Evolutionary conservation across 805 yeast species (phyloP).

Genomic region (Metschnikowia colocasiae): DNA sequence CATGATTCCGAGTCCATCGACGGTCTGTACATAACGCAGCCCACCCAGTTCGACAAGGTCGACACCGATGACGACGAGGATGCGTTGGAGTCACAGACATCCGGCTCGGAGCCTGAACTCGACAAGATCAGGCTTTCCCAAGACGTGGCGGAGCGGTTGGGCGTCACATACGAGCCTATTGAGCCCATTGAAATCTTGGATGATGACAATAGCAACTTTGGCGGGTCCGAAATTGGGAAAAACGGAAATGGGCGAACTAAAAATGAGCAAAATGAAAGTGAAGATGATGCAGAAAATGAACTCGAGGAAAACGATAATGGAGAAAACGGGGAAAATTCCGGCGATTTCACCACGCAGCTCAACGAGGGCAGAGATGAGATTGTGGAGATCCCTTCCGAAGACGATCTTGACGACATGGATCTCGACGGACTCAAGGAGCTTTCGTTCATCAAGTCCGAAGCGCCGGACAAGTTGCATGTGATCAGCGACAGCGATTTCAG

Average conservation of each 20-base stretch:
- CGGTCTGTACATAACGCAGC: slow-evolving; percentile 14
- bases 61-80: slow-evolving; percentile 14
- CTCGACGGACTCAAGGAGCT: slow-evolving; percentile 13
- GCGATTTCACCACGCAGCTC: slow-evolving; percentile 36
- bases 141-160: slow-evolving; percentile 31
- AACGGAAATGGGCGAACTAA: neutral
- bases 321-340: slow-evolving; percentile 3
- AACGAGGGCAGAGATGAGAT: slow-evolving; percentile 40
- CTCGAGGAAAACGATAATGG: neutral
- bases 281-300: neutral
- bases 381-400: slow-evolving; percentile 37
- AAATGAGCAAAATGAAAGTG: neutral
- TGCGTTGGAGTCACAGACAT: slow-evolving; percentile 4
- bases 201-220: slow-evolving; percentile 23
- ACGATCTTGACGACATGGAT: slow-evolving; percentile 23
- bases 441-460: slow-evolving; percentile 11
- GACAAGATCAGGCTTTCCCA: slow-evolving; percentile 30
- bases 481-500: slow-evolving; percentile 23
- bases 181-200: slow-evolving; percentile 15
- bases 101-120: slow-evolving; percentile 10
- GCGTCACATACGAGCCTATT: slow-evolving; percentile 23
- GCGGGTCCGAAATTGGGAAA: neutral
- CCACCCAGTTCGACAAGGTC: slow-evolving; percentile 9
- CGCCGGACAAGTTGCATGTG: slow-evolving; percentile 1
- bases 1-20: slow-evolving; percentile 14